These are phyloP conservation scores for Boletus tylopilopsis DNA, from an alignment of 768 basidiomycete genomes.

Conservation along the genomic window DNA sequence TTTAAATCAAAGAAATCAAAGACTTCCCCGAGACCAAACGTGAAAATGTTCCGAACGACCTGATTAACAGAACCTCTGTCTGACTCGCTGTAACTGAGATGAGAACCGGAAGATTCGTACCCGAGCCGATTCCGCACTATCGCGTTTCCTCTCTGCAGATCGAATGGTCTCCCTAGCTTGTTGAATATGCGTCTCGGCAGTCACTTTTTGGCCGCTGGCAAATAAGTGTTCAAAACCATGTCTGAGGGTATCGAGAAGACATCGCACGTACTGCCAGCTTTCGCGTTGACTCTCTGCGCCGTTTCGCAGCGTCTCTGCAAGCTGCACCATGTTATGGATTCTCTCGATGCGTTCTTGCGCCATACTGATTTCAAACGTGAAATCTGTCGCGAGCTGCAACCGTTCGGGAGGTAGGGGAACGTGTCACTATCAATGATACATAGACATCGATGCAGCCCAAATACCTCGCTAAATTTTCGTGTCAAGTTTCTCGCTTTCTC, in stretches of 20 bases:
- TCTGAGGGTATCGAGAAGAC: neutral
- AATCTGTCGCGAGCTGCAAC: slow-evolving; percentile 10
- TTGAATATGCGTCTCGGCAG: slow-evolving; percentile 1
- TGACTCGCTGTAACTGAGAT: neutral
- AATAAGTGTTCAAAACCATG: neutral
- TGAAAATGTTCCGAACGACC: slow-evolving; percentile 13
- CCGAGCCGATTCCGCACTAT: slow-evolving; percentile 13
- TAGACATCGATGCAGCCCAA: too few relatives aligned
- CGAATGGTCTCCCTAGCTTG: slow-evolving; percentile 12
- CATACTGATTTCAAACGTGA: slow-evolving; percentile 5
- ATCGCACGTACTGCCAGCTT: slow-evolving; percentile 7
- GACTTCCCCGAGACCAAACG: slow-evolving; percentile 12
- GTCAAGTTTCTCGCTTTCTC: slow-evolving; percentile 11
- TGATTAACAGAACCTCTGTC: neutral
- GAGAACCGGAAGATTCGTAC: neutral
- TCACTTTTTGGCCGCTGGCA: slow-evolving; percentile 2
- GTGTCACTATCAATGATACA: too few relatives aligned
- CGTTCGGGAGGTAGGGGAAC: neutral
- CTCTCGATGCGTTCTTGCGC: slow-evolving; percentile 1
- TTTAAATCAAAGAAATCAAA: slow-evolving; percentile 18
- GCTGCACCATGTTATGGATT: neutral
- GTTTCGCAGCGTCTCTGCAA: neutral
- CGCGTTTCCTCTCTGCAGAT: slow-evolving; percentile 11
- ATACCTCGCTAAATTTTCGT: slow-evolving; percentile 4
- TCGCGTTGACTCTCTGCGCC: neutral